Evolutionary conservation across 495 filamentous ascomycete genomes (phyloP), one percentile per base, ranked within the genome.

Genomic region (Chaetomidium leptoderma): DNA sequence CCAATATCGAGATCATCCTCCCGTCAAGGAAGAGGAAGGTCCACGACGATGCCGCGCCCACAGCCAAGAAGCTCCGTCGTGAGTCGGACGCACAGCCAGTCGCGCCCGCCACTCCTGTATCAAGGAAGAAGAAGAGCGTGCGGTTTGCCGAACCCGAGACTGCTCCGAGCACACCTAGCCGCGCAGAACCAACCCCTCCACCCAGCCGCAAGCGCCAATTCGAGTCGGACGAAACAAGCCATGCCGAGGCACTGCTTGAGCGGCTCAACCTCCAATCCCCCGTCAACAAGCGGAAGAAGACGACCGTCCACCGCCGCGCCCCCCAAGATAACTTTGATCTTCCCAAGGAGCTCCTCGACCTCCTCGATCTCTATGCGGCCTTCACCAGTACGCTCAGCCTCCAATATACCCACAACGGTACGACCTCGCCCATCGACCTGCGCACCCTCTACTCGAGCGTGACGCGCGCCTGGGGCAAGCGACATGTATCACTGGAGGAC

Each of bases 361-460:
- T 87, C 44, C 68, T 83, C 52, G 69, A 77, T 49, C 70, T 86
- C 6, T 77, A 85, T 61, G 67, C 76, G 29, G 72, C 81, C 47
- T 81, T 87, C 54, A 75, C 86, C 55, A 79, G 78, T 45, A 77
- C 83, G 19, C 69, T 86, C 19, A 79, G 75, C 19, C 66, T 86
- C 50, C 79, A 85, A 55, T 78, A 78, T 56, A 83, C 83, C 0
- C 86, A 90, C 72, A 82, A 87, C 72, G 84, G 85, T 62, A 72
- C 75, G 9, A 65, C 76, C 36, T 77, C 80, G 0, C 83, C 86
- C 10, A 77, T 77, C 36, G 83, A 88, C 64, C 61, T 88, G 29
- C 74, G 75, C n/a, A 67, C 64, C 2, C 69, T 89, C 7, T 78
- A 73, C 36, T 76, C 79, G 5, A 74, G 77, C 55, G 72, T 86